Evolutionary conservation across 2,329 filamentous ascomycete genomes (phyloP).

Genomic region (Colletotrichum sp.): DNA sequence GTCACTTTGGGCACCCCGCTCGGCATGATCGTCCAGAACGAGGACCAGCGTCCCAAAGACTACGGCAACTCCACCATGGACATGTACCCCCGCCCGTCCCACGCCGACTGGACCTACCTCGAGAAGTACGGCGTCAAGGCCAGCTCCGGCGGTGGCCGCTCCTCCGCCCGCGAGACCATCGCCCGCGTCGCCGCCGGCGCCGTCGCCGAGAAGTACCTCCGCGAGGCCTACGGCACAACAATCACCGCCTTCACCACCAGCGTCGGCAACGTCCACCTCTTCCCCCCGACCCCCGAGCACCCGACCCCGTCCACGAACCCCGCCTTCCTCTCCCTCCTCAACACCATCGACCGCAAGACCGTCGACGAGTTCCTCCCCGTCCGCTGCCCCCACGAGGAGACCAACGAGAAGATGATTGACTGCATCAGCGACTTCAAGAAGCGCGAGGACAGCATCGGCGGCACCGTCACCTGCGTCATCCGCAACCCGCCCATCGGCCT

Average conservation of each 20-base stretch:
- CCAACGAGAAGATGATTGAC: constrained; percentile 75
- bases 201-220: constrained; percentile 92
- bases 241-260: constrained; percentile 91
- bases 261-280: constrained; percentile 80
- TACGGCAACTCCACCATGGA: constrained; percentile 93
- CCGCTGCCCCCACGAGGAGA: constrained; percentile 77
- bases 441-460: constrained; percentile 86
- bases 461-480: constrained; percentile 93
- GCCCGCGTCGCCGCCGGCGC: constrained; percentile 89
- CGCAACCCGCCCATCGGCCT: constrained; percentile 84
- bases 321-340: constrained; percentile 75
- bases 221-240: constrained; percentile 80
- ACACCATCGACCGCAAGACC: constrained; percentile 73
- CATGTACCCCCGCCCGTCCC: constrained; percentile 85
- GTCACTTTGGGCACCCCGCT: constrained; percentile 92
- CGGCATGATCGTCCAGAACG: constrained; percentile 83
- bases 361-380: constrained; percentile 89
- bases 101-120: constrained; percentile 96
- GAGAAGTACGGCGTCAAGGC: constrained; percentile 98
- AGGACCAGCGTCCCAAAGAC: constrained; percentile 92
- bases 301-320: constrained; percentile 78
- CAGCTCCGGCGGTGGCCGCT: constrained; percentile 81
- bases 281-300: constrained; percentile 71
- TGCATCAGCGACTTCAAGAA: constrained; percentile 81
- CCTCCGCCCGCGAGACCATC: constrained; percentile 94